A percentile compares a stretch with the other conserved stretches of the same genome.
Conservation (phyloP, 2,329 filamentous ascomycete genomes). For the Pseudocercospora fijiensis region DNA sequence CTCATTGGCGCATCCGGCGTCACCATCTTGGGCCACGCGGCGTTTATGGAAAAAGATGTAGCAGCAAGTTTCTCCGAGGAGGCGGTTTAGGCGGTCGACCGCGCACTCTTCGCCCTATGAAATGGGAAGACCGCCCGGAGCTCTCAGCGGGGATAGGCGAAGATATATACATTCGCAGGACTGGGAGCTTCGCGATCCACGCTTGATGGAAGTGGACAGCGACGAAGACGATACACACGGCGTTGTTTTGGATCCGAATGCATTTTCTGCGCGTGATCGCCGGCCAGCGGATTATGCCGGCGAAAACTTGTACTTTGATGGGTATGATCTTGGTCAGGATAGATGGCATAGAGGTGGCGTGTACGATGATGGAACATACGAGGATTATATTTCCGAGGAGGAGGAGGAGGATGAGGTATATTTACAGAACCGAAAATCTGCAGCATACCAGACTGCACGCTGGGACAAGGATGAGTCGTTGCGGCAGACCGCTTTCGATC, state of each 20-base stretch:
- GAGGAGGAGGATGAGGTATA: conserved; percentile 51
- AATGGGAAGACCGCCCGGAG: conserved; percentile 99
- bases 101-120: conserved; percentile 81
- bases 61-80: conserved; percentile 99
- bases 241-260: conserved; percentile 44
- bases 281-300: conserved; percentile 39
- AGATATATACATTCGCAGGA: conserved; percentile 40
- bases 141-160: conserved; percentile 54
- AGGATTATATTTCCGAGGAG: conserved; percentile 49
- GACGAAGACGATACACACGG: conserved; percentile 49
- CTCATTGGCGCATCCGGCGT: conserved; percentile 93
- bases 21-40: conserved; percentile 87
- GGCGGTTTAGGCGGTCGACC: conserved; percentile 99
- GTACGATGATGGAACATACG: conserved; percentile 49
- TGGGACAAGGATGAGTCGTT: conserved; percentile 71
- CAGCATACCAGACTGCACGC: conserved; percentile 55
- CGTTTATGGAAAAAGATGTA: conserved; percentile 47
- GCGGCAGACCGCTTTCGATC: conserved; percentile 73
- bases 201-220: conserved; percentile 59
- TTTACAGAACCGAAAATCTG: conserved; percentile 39
- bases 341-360: conserved; percentile 41
- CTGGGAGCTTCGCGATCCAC: conserved; percentile 48
- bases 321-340: conserved; percentile 47
- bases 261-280: conserved; percentile 34
- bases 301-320: conserved; percentile 52